Base-by-base conservation (phyloP, 495 filamentous ascomycete genomes). In the Pyronema omphalodes region DNA sequence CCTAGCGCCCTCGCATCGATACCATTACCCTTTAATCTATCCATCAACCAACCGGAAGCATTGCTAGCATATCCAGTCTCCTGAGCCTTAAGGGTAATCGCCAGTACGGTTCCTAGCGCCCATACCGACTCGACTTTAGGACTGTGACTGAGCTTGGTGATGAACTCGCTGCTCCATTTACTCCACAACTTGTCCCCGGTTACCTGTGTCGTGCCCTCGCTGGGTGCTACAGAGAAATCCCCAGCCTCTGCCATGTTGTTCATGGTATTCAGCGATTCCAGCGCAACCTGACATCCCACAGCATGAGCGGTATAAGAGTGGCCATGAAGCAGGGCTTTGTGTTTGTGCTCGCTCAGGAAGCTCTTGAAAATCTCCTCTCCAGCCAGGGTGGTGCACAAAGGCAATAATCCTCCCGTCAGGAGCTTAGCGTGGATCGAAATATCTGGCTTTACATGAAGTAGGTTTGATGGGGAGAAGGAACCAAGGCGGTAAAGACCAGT, bases 281-380 rank as follows among this genome's bases (percentile, higher is more conserved):
- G 68, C 0, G 82, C 84, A 9, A 87, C 82, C 11, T 77, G 73
- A 57, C 84, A 88, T 0, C 84, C 84, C 7, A 87, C 73, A 0
- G 84, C 71, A 63, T 88, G 83, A 3, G 83, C 84, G 0, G 84
- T 88, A 59, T 88, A 88, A 60, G 81, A 85, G 66, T 88, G 83
- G 0, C 83, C 84, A 58, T 88, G 84, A 36, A 88, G 70, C 36
- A 88, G 66, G 0, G 83, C 83, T 54, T 84, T 80, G 9, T 73
- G 74, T 69, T 86, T 87, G 37, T 83, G 74, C 0, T 71, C 70
- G 29, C 77, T 76, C 3, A 75, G 66, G 57, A 87, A 87, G 1
- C 78, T 74, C n/a, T 76, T 56, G 60, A 84, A 88, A 47, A 88
- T 80, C 48, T 74, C 76, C 49, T 84, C 68, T 56, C 79, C 83